Evolutionary conservation across 83 land plant species (phyloP).

Genomic region (Thuja plicata): DNA sequence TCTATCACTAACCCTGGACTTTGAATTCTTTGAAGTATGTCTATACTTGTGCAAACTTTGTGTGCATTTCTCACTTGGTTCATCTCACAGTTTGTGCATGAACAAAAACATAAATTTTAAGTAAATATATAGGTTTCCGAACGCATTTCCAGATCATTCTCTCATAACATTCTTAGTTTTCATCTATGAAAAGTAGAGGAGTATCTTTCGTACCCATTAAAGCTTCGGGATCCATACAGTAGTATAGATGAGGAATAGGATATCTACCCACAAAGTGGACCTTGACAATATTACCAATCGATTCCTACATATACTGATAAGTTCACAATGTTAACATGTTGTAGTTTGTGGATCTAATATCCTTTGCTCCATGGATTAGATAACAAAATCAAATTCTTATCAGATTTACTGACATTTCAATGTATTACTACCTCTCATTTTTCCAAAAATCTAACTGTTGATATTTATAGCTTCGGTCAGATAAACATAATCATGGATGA

Average conservation of each 20-base stretch:
- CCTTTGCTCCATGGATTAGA: background rate
- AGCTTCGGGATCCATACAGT: background rate
- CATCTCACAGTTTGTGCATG: no score
- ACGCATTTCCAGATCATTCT: background rate
- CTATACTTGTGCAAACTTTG: background rate
- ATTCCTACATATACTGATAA: background rate
- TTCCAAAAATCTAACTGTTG: constrained; percentile 3
- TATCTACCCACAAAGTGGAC: background rate
- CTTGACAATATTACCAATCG: background rate
- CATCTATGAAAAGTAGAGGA: background rate
- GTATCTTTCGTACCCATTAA: background rate
- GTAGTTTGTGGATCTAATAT: background rate
- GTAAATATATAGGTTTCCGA: no score
- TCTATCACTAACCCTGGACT: background rate
- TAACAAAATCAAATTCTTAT: background rate
- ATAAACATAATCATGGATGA: no score
- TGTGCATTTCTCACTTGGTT: no score
- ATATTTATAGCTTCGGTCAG: no score
- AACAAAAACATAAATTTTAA: no score
- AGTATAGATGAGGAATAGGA: background rate
- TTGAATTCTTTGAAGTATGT: background rate
- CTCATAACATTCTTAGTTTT: background rate
- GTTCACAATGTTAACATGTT: background rate
- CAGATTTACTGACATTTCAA: background rate
- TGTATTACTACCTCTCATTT: background rate